Base-by-base conservation (phyloP, 495 filamentous ascomycete species). In the Stereocaulon alpinum region DNA sequence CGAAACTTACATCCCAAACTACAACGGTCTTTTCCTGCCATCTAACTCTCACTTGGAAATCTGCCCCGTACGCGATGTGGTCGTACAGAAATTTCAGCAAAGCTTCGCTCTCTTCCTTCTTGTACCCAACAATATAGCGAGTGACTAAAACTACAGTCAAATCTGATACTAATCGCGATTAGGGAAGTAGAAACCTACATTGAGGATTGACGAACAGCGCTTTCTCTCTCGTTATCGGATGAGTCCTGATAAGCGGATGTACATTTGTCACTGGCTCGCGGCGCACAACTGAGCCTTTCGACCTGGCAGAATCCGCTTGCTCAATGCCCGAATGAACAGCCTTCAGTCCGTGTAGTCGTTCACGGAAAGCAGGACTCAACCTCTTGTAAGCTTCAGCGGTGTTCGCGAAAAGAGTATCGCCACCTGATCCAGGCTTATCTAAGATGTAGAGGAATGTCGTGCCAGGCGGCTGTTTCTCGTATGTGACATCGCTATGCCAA, bases 41-140 rank as follows among this genome's bases (percentile, higher is more conserved):
- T 63, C 86, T 83, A 51, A 96, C 83, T n/a, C 91, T 77, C 10
- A 82, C 84, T 65, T 96, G 91, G 77, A 93, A 91, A 73, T 95
- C 90, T 64, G 86, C 82, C 17, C 91, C 87, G 27, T 77, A 82
- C 5, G 86, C 81, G 42, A 94, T 84, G 67, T 95, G 91, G 69
- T 92, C 83, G 74, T 88, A 93, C 12, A 96, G 75, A 74, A 95
- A 95, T 64, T 93, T 91, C 61, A 93, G 74, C 18, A 92, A 72
- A n/a, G 73, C 76, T 55, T 93, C 85, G 42, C 84, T 86, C 65
- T 91, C 89, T 64, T 89, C 86, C 67, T 84, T 82, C 70, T 89
- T 91, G 30, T 82, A 77, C 11, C 87, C 86, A 6, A 90, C 79
- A 61, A 90, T 88, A 55, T 80, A 72, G 41, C 81, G 80, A 40